Evolutionary conservation across 2,329 filamentous ascomycete genomes (phyloP).

Genomic region (Colletotrichum orchidophilum): DNA sequence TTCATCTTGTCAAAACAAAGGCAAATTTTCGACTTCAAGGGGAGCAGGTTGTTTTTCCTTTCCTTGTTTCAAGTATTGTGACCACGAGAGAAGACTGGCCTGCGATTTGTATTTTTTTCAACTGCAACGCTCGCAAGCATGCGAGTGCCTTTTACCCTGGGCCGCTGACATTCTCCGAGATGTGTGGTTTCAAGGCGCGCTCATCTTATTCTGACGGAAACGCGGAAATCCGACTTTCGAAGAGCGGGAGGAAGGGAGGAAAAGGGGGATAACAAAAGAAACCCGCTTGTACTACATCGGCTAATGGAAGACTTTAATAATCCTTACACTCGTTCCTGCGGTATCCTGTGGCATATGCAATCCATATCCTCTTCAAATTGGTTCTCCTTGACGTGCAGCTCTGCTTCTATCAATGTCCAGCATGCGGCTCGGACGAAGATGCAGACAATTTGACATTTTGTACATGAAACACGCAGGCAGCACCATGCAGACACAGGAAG

Average conservation of each 20-base stretch:
- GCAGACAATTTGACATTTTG: not conserved
- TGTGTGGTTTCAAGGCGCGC: not conserved
- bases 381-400: no score
- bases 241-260: not conserved
- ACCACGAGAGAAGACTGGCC: slow-evolving; percentile 22
- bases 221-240: not conserved
- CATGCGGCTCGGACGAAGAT: not conserved
- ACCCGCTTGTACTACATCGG: not conserved
- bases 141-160: not conserved
- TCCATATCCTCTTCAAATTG: not conserved
- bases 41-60: not conserved
- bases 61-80: slow-evolving; percentile 12
- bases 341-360: not conserved
- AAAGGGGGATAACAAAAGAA: not conserved
- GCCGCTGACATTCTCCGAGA: not conserved
- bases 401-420: not conserved
- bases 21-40: not conserved
- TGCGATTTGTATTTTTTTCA: not conserved
- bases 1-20: slow-evolving; percentile 11
- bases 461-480: not conserved
- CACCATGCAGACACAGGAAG: not conserved
- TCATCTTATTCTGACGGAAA: not conserved
- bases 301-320: slow-evolving; percentile 7
- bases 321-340: not conserved
- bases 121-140: not conserved